Evolutionary conservation across 768 basidiomycete species (phyloP), one percentile per base, ranked within the genome.

Genomic region (Termitomyces sp.): DNA sequence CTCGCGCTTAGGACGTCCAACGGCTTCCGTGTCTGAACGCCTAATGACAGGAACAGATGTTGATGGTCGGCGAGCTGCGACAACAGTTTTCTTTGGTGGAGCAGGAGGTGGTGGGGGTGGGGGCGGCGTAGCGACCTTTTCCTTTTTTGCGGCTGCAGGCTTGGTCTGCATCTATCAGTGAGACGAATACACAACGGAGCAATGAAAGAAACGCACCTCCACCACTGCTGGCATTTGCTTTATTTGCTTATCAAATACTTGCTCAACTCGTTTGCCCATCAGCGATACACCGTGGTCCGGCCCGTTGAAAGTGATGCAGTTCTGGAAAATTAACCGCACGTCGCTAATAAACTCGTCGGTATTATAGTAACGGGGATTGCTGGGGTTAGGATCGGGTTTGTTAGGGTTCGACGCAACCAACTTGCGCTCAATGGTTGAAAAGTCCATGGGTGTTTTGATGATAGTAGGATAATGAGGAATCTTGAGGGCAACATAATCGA

Each of bases 1-100:
- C 71, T 99, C 97, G 53, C 97, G 91, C 75, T 98, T 98, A 2
- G 96, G 96, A n/a, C 97, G 86, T 23, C 82, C 82, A 25, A 79
- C 68, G 23, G 72, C 76, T 59, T 79, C 77, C 29, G 81, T 78
- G 5, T 92, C 91, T 25, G 86, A 88, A 45, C 93, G 90, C 54
- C 93, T 83, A 63, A 94, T 90, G 56, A 85, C 83, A 41, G 94
- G 92, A 2, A 92, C 79, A 10, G 91, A 87, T 2, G 89, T 86
- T 16, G 93, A 95, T 1, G 86, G 76, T 53, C 92, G 85, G 27
- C 93, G 86, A 38, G 74, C 76, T 40, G 81, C 70, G 9, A 69
- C 75, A 11, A 68, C 68, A 59, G 75, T 76, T 67, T 78, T 78
- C 67, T 82, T 80, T 27, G 78, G 73, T 16, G 76, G 76, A 3